Base-by-base conservation (phyloP, 257 asterid genomes). In the Cruciata laevipes region DNA sequence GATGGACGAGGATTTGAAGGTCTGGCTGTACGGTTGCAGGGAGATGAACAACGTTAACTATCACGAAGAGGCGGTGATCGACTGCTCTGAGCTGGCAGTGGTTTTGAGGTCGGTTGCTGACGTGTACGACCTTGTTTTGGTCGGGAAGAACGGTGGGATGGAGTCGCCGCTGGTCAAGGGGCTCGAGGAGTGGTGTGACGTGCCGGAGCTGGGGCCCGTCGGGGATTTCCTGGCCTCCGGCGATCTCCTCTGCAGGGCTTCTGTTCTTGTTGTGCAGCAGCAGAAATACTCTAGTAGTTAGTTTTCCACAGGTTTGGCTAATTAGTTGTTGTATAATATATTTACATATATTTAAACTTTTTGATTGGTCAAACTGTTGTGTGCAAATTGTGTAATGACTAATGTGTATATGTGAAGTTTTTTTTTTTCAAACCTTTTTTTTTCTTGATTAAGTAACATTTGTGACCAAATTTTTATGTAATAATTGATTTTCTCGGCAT, bases 261-360 rank as follows among this genome's bases (percentile, higher is more conserved):
- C 79, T 66, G 66, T 71, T 30, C 62, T 75, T 7, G 73, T 75
- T 7, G 69, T 75, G 35, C 79, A 75, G 62, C 79, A 75, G 55
- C 76, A 75, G 14, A 47, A 47, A 8, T 47, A 4, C 20, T 3
- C 20, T 47, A 47, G 55, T 20, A 37, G 42, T 37, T 37, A 8
- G 42, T 37, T 37, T 32, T 42, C 16, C 16, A 20, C 3, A 16
- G 55, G 55, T 16, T 47, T 5, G 7, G 55, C 55, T 16, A n/a
- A n/a, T n/a, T 17, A 47, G 55, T 47, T 3, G 11, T 13, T 27
- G 30, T 27, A 27, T 27, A 27, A 11, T 37, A 13, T 11, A 37
- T 37, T 32, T 7, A 11, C 42, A 10, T 7, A 7, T 37, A 37
- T 11, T 37, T 35, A 2, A 13, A 37, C 9, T 11, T 37, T 37